Conservation (phyloP, 208 protist species). For the Crithidia acanthocephali region DNA sequence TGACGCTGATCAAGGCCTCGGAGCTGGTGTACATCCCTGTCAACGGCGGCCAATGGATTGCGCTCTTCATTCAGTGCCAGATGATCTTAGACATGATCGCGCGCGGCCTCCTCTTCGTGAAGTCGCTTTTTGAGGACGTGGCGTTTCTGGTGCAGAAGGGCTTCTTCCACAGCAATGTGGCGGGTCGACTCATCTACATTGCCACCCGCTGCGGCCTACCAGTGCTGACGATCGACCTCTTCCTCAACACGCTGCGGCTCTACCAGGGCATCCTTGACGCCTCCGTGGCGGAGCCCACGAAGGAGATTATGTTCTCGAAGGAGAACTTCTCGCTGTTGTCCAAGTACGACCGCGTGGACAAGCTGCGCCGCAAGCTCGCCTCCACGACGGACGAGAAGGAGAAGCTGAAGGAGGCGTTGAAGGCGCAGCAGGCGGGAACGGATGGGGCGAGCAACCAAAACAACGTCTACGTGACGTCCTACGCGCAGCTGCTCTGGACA, state of each 20-base stretch:
- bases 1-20: slow-evolving; percentile 87
- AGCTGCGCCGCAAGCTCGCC: slow-evolving; percentile 71
- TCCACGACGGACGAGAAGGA: slow-evolving; percentile 36
- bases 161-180: slow-evolving; percentile 88
- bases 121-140: slow-evolving; percentile 89
- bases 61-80: slow-evolving; percentile 91
- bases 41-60: slow-evolving; percentile 77
- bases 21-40: slow-evolving; percentile 89
- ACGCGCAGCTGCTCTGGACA: slow-evolving; percentile 85
- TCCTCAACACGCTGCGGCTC: slow-evolving; percentile 86
- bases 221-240: slow-evolving; percentile 87
- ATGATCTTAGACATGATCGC: slow-evolving; percentile 91
- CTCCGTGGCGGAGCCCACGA: slow-evolving; percentile 42
- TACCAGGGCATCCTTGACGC: slow-evolving; percentile 86
- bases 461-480: slow-evolving; percentile 78
- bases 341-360: slow-evolving; percentile 86
- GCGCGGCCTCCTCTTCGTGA: slow-evolving; percentile 76
- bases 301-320: slow-evolving; percentile 68
- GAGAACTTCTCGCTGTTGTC: slow-evolving; percentile 88
- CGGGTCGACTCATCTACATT: slow-evolving; percentile 76
- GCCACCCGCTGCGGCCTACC: slow-evolving; percentile 76
- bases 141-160: slow-evolving; percentile 90
- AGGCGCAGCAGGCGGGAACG: slow-evolving; percentile 18
- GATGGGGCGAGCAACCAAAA: slow-evolving; percentile 45
- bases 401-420: slow-evolving; percentile 31